Evolutionary conservation across 768 basidiomycete species (phyloP).

Genomic region (Termitomyces sp.): DNA sequence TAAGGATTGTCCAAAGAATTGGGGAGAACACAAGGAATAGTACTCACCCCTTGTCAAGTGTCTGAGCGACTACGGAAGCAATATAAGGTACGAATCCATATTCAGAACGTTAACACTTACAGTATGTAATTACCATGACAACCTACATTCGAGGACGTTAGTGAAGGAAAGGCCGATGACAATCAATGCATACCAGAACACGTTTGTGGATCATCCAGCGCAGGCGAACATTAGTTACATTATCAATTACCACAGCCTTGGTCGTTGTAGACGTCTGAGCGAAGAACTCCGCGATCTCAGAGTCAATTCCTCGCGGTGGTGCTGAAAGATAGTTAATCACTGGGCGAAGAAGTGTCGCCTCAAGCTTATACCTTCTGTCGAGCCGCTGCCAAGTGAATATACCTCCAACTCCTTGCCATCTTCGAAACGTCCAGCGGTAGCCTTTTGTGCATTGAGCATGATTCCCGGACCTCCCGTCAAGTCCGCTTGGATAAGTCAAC

Average conservation of each 20-base stretch:
- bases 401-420: conserved; percentile 33
- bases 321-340: conserved; percentile 4
- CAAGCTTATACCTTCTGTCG: conserved; percentile 12
- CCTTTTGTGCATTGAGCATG: conserved; percentile 13
- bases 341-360: background rate
- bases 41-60: conserved; percentile 44
- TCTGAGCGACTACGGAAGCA: conserved; percentile 33
- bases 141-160: conserved; percentile 15
- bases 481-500: conserved; percentile 1
- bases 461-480: background rate
- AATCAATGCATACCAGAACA: conserved; percentile 29
- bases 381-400: conserved; percentile 32
- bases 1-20: conserved; percentile 9
- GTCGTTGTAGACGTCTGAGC: conserved; percentile 23
- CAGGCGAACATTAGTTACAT: conserved; percentile 38
- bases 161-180: background rate
- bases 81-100: background rate
- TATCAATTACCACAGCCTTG: conserved; percentile 34
- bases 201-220: conserved; percentile 46
- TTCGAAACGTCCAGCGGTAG: background rate
- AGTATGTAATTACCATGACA: conserved; percentile 47
- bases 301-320: conserved; percentile 34
- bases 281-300: conserved; percentile 45
- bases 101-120: conserved; percentile 19
- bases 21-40: background rate